These are phyloP conservation scores for Coemansia sp. DNA, from an alignment of 371 early-diverging fungal genomes.

Conservation along the genomic window DNA sequence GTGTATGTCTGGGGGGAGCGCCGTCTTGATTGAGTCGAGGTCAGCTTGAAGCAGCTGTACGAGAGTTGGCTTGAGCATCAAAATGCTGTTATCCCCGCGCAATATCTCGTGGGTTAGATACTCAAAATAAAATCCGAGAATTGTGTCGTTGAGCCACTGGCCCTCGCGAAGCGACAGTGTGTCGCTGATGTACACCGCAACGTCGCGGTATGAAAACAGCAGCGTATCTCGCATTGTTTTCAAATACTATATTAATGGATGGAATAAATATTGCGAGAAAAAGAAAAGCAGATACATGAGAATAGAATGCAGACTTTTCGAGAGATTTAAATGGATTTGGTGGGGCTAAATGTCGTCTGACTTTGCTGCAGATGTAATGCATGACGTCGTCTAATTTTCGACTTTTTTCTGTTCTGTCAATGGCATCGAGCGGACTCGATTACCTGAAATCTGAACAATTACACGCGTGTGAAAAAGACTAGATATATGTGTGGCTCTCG, in stretches of 20 bases:
- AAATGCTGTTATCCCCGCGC: constrained; percentile 12
- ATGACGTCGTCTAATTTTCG: neutral
- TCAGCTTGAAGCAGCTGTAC: constrained; percentile 28
- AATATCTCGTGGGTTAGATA: constrained; percentile 39
- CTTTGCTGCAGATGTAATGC: neutral
- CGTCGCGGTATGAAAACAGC: constrained; percentile 36
- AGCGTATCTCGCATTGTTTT: constrained; percentile 12
- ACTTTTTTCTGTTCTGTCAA: neutral
- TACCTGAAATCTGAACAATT: constrained; percentile 3
- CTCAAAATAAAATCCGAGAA: constrained; percentile 45
- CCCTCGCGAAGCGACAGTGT: constrained; percentile 33
- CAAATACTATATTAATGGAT: neutral
- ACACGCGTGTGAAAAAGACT: neutral
- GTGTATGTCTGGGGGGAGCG: constrained; percentile 17
- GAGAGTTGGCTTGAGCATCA: constrained; percentile 36
- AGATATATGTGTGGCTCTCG: neutral
- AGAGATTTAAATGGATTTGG: neutral
- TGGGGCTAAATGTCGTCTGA: constrained; percentile 1
- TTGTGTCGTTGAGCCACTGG: constrained; percentile 40
- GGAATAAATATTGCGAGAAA: neutral
- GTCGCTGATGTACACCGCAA: constrained; percentile 30
- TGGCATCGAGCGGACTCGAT: neutral
- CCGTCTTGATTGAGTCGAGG: neutral
- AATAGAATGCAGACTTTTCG: neutral
- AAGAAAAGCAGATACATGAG: neutral